Conservation (phyloP, 2,329 filamentous ascomycete genomes). For the Cytospora mali region DNA sequence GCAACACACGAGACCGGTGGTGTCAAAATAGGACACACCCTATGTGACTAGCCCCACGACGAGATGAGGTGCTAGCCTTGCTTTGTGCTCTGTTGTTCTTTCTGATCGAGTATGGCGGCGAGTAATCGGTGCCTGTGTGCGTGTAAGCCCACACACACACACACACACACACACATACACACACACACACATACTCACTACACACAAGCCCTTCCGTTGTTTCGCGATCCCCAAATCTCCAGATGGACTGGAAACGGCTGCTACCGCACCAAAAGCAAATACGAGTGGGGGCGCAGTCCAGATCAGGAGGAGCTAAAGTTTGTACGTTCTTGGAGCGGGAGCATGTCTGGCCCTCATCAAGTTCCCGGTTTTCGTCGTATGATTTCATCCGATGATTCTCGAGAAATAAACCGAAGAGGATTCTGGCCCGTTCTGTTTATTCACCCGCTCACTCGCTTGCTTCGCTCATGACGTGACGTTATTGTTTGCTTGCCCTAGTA, state of each 20-base stretch:
- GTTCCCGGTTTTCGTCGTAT: neutral
- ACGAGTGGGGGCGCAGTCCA: conserved; percentile 11
- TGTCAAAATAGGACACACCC: neutral
- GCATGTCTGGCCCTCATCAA: neutral
- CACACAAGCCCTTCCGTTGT: neutral
- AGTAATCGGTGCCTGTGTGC: conserved; percentile 19
- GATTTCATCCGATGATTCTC: neutral
- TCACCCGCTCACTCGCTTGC: no score
- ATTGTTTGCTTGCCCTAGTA: conserved; percentile 13
- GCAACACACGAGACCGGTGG: neutral
- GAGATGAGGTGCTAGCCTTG: neutral
- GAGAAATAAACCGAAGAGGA: neutral
- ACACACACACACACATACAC: no score
- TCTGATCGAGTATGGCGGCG: conserved; percentile 19
- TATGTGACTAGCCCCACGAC: conserved; percentile 1
- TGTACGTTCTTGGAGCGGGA: neutral
- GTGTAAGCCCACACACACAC: neutral
- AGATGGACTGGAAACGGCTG: conserved; percentile 2
- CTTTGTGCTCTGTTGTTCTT: conserved; percentile 8
- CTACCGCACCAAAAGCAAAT: conserved; percentile 19
- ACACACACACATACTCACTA: no score
- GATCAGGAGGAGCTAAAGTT: neutral
- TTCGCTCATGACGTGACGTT: conserved; percentile 5
- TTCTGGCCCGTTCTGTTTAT: neutral
- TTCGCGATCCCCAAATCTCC: neutral